These are phyloP conservation scores for Russula dissimulans DNA, from an alignment of 768 basidiomycete genomes.

Conservation along the genomic window DNA sequence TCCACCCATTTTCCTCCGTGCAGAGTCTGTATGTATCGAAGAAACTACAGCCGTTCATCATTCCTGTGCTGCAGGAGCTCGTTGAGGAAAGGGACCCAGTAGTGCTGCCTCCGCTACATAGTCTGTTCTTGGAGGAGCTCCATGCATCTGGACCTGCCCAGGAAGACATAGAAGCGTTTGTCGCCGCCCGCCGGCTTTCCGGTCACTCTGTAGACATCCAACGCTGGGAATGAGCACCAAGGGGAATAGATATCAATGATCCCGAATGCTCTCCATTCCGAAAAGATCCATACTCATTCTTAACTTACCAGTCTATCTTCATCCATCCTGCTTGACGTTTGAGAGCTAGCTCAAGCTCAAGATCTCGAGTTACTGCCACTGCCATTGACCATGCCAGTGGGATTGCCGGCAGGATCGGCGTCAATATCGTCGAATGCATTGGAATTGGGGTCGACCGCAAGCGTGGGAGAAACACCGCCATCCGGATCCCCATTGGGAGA, in stretches of 20 bases:
- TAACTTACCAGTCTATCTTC: no score
- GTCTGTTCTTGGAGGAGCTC: background rate
- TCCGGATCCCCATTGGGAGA: constrained; percentile 48
- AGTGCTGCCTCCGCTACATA: background rate
- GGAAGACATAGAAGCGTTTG: background rate
- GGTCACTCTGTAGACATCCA: background rate
- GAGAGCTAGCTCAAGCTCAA: no score
- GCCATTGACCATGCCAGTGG: constrained; percentile 31
- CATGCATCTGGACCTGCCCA: background rate
- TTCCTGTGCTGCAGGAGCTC: background rate
- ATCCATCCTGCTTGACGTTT: no score
- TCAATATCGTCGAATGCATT: constrained; percentile 9
- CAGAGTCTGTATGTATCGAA: background rate
- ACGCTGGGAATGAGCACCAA: no score
- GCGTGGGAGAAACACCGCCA: constrained; percentile 42
- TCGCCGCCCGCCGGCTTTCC: background rate
- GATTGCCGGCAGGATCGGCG: constrained; percentile 34
- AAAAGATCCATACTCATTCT: no score
- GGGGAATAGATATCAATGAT: no score
- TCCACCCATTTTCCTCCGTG: background rate
- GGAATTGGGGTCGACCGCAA: constrained; percentile 53
- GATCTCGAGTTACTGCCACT: background rate
- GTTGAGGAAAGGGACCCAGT: background rate
- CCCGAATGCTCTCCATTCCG: no score
- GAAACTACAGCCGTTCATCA: background rate